Conservation (phyloP, 257 asterid species). For the Rubia yunnanensis region DNA sequence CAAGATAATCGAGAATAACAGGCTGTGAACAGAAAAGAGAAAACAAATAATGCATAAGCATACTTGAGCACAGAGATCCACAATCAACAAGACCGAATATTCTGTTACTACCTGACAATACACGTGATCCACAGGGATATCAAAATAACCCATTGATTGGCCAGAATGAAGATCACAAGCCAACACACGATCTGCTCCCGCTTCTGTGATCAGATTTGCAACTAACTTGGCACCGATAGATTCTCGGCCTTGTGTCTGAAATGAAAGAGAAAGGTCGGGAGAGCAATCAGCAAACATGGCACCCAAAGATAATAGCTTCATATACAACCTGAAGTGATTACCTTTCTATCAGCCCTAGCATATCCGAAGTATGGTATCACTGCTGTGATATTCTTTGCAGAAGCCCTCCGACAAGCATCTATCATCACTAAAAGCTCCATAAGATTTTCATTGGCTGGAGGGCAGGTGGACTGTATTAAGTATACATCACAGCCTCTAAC, state of each 20-base stretch:
- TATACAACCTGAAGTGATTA: conserved; percentile 12
- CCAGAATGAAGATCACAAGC: conserved; percentile 97
- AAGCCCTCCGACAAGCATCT: conserved; percentile 95
- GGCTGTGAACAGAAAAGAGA: conserved; percentile 41
- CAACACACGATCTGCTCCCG: conserved; percentile 91
- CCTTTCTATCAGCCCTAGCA: conserved; percentile 96
- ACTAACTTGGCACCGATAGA: conserved; percentile 88
- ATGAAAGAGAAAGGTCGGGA: conserved; percentile 7
- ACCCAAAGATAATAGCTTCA: not conserved
- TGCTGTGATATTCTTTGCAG: conserved; percentile 79
- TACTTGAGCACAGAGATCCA: not conserved
- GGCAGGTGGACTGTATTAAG: conserved; percentile 76
- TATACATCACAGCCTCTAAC: conserved; percentile 89
- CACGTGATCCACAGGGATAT: conserved; percentile 90
- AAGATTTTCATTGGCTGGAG: conserved; percentile 85
- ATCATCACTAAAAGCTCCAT: conserved; percentile 92
- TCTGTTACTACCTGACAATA: conserved; percentile 59
- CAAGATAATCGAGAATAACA: conserved; percentile 91
- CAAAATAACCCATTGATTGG: conserved; percentile 90
- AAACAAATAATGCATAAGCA: conserved; percentile 6
- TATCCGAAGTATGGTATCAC: conserved; percentile 91
- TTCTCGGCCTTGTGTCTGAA: conserved; percentile 88
- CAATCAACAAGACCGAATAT: not conserved
- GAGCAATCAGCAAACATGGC: conserved; percentile 3
- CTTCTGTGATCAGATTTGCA: conserved; percentile 73